These are phyloP conservation scores for Nakazawaea holstii DNA, from an alignment of 805 yeast genomes.

Conservation along the genomic window DNA sequence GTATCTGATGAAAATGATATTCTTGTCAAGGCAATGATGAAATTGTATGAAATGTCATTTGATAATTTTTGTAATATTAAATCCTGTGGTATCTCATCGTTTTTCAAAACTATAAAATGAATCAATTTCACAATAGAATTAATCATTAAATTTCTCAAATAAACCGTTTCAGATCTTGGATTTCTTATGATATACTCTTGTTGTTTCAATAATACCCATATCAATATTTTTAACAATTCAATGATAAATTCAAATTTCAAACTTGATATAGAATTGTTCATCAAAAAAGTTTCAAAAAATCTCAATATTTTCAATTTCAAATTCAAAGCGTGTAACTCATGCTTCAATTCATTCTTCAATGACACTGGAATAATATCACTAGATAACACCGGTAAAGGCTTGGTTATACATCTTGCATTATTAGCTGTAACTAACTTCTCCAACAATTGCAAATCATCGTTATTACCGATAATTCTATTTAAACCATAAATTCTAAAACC, in stretches of 20 bases:
- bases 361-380: conserved; percentile 11
- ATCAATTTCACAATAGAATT: conserved; percentile 34
- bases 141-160: conserved; percentile 33
- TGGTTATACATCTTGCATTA: neutral
- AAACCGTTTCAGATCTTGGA: conserved; percentile 37
- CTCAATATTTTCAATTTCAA: conserved; percentile 41
- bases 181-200: conserved; percentile 39
- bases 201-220: conserved; percentile 40
- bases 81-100: conserved; percentile 20
- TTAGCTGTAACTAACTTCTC: conserved; percentile 34
- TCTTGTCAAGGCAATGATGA: conserved; percentile 24
- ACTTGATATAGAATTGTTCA: conserved; percentile 21
- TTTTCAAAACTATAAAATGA: conserved; percentile 24
- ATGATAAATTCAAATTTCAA: conserved; percentile 19
- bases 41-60: conserved; percentile 3
- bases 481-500: conserved; percentile 48
- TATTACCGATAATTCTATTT: conserved; percentile 49
- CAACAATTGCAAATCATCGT: conserved; percentile 34
- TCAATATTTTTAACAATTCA: conserved; percentile 33
- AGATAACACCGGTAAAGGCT: conserved; percentile 23
- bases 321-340: conserved; percentile 37
- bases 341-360: conserved; percentile 24
- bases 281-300: conserved; percentile 41
- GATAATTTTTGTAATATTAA: conserved; percentile 19
- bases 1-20: conserved; percentile 24